Base-by-base conservation (phyloP, 1,139 yeast species). In the Meyerozyma guilliermondii region DNA sequence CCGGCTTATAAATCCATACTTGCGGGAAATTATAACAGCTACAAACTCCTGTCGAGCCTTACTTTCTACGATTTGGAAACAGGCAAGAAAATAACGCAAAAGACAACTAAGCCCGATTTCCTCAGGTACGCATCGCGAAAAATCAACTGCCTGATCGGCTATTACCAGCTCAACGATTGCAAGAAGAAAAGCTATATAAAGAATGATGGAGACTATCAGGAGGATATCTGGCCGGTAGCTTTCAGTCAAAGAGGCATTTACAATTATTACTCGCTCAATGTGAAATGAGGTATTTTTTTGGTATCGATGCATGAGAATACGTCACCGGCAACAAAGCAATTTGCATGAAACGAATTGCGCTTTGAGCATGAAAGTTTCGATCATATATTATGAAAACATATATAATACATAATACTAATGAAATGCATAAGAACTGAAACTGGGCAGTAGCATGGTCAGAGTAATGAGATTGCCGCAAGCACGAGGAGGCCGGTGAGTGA, bases 161-260 rank as follows among this genome's bases (percentile, higher is more conserved):
- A 77, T 43, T 66, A 67, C 50, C 66, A 72, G 46, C 59, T 71
- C 45, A 63, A 65, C 44, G 55, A 57, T 28, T 62, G 68, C 38
- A 68, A 66, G 49, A 60, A 62, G 48, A 65, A 66, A 47, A 50
- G 53, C 17, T 58, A 57, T 38, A 49, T 62, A 41, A 52, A 59
- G 35, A 53, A 57, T 50, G 53, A 58, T 40, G 55, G 56, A 17
- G 58, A 59, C 14, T 62, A 66, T 39, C 62, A 60, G 18, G 81
- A 80, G 55, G 71, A 66, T 43, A 72, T 76, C 9, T 83, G 86
- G 77, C 89, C 89, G 0, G 80, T 76, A 38, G 80, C 80, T 46
- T 73, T 73, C 47, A 65, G 74, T 49, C 87, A 83, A 58, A 66
- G 89, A 42, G 91, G 91, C 1, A 81, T 83, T 46, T 83, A 83